Conservation (phyloP, 495 filamentous ascomycete species). For the Talaromyces wortmannii region DNA sequence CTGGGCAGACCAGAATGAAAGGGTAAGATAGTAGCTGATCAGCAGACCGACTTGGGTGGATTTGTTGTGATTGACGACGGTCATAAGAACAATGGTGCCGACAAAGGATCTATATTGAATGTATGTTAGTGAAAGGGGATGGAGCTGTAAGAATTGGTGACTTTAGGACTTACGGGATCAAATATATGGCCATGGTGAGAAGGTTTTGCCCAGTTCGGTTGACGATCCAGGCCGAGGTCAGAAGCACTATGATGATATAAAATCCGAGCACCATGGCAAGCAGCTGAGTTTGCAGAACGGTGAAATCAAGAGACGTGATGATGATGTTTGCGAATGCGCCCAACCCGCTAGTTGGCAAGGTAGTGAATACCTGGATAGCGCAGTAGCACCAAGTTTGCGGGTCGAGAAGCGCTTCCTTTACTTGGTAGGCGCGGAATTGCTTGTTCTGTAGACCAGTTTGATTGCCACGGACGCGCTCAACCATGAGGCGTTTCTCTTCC, state of each 20-base stretch:
- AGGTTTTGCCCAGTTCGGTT: constrained; percentile 58
- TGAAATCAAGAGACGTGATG: constrained; percentile 37
- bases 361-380: constrained; percentile 56
- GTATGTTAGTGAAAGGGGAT: neutral
- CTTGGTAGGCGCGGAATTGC: constrained; percentile 39
- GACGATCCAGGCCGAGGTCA: constrained; percentile 57
- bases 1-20: constrained; percentile 52
- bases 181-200: constrained; percentile 54
- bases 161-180: constrained; percentile 48
- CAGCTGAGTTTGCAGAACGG: constrained; percentile 33
- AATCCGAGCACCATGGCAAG: constrained; percentile 63
- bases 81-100: constrained; percentile 58
- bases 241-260: constrained; percentile 61
- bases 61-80: constrained; percentile 44
- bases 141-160: neutral
- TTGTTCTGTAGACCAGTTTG: constrained; percentile 50
- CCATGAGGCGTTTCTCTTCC: constrained; percentile 41
- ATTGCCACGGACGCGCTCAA: constrained; percentile 39
- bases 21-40: constrained; percentile 55
- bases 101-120: constrained; percentile 32
- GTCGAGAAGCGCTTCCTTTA: constrained; percentile 36
- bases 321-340: constrained; percentile 63
- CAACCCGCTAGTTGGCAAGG: constrained; percentile 59
- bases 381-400: constrained; percentile 40
- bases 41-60: constrained; percentile 46